Evolutionary conservation across 1,284 basidiomycete species (phyloP).

Genomic region (Boletus putidus): DNA sequence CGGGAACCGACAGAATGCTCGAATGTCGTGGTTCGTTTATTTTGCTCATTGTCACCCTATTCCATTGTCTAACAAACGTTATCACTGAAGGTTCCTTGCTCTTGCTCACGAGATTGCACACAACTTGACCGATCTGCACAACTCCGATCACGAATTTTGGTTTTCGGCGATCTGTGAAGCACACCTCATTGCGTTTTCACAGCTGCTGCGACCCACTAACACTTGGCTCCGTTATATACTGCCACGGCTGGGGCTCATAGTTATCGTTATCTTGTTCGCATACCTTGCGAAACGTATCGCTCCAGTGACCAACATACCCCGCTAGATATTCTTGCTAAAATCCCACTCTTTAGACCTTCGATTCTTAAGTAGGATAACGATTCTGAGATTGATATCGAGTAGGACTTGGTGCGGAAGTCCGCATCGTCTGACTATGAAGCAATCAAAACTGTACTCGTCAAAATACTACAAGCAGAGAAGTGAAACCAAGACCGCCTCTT

Average conservation of each 20-base stretch:
- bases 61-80: neutral
- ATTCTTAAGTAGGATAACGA: too few relatives aligned
- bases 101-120: conserved; percentile 91
- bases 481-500: too few relatives aligned
- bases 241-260: too few relatives aligned
- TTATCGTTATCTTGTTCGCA: neutral
- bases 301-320: neutral
- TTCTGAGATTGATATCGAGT: too few relatives aligned
- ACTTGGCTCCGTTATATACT: neutral
- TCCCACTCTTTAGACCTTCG: too few relatives aligned
- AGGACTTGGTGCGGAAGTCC: too few relatives aligned
- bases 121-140: conserved; percentile 56
- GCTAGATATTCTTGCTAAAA: neutral
- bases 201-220: neutral
- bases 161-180: conserved; percentile 86
- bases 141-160: conserved; percentile 82
- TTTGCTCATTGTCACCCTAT: neutral
- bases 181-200: conserved; percentile 34
- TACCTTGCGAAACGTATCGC: neutral
- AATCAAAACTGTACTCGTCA: too few relatives aligned
- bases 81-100: conserved; percentile 36
- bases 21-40: neutral
- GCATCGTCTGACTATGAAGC: too few relatives aligned
- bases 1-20: neutral
- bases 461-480: too few relatives aligned